Conservation (phyloP, 2,329 filamentous ascomycete species). For the Alternaria sp. region DNA sequence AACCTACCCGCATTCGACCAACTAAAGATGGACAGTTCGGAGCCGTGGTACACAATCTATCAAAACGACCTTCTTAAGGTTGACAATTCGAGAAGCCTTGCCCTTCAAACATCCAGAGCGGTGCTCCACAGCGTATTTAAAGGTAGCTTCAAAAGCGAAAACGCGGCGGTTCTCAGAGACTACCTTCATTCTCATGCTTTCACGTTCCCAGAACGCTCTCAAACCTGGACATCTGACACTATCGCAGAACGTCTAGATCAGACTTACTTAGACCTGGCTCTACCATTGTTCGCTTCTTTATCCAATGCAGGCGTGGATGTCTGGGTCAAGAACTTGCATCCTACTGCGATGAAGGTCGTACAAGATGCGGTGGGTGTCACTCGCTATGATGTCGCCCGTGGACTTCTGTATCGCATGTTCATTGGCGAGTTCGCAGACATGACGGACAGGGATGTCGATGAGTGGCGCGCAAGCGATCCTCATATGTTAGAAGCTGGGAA, state of each 20-base stretch:
- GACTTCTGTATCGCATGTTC: not conserved
- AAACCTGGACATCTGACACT: not conserved
- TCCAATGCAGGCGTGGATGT: not conserved
- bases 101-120: not conserved
- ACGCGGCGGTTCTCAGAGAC: no score
- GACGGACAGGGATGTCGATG: no score
- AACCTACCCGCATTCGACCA: not conserved
- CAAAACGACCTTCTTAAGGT: not conserved
- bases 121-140: not conserved
- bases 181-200: not conserved
- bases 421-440: not conserved
- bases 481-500: no score
- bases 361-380: not conserved
- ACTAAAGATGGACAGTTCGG: not conserved
- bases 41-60: not conserved
- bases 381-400: not conserved
- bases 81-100: not conserved
- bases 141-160: not conserved
- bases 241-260: not conserved
- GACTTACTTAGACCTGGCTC: not conserved
- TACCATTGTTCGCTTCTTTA: not conserved
- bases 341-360: not conserved
- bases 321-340: not conserved
- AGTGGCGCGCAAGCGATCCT: no score
- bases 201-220: not conserved